Evolutionary conservation across 257 asterid species (phyloP), one percentile per base, ranked within the genome.

Genomic region (Solanum peruvianum): DNA sequence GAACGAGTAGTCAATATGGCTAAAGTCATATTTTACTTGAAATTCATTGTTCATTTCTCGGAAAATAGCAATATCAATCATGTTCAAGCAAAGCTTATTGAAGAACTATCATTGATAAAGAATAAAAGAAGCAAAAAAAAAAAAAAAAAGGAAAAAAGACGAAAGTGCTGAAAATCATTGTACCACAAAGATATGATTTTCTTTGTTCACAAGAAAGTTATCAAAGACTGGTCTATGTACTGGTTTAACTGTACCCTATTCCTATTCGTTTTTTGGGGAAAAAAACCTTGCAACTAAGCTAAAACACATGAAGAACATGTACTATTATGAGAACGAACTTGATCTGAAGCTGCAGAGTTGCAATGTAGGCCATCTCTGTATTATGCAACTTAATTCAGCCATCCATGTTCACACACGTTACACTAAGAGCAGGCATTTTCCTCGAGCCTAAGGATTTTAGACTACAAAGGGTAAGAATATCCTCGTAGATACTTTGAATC

Each of bases 401-500:
- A 47, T 80, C 66, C 44, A 80, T 29, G 66, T 77, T 77, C 66
- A 29, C 44, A 27, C 27, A 16, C 4, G 52, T 44, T 21, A 45
- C 64, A 27, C n/a, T 20, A 77, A 77, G 62, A 77, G 25, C 67
- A 80, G 67, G 42, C 82, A 44, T 25, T 37, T 45, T 66, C 87
- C 70, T 44, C 76, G 1, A 35, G 69, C 73, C 31, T 69, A 45
- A 12, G 47, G 41, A 85, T 12, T 49, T 47, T 29, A 29, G 35
- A 62, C 90, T 91, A 93, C 31, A 95, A 58, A n/a, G 98, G 97
- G 88, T 91, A 95, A 21, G 98, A 89, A 89, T 95, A 96, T 88
- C 98, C 98, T 12, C 98, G 95, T 29, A 96, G 98, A 91, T 93
- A 92, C 89, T 88, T 94, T 7, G 99, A 96, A 86, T 96, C 99